Percentiles rank a stretch among this genome's conserved stretches.
phyloP scores from a whole-genome alignment of 345 rosid genomes.

The Theobroma cacao region DNA sequence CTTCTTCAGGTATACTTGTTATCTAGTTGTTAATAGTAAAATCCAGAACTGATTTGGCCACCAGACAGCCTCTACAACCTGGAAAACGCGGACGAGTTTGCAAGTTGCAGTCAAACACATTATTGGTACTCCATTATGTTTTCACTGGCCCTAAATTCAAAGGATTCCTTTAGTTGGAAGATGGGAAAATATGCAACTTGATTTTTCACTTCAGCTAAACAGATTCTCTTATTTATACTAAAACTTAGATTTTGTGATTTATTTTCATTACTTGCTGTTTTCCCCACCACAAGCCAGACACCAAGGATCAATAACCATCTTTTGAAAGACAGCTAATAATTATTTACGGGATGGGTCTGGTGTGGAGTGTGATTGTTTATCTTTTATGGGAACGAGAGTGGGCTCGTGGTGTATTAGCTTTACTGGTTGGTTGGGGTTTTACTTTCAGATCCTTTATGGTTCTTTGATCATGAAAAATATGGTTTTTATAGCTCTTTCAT shows the following conservation, averaged over 20 bases:
- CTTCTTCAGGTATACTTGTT: conserved; percentile 74
- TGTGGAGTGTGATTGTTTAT: background rate
- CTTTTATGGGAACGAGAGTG: background rate
- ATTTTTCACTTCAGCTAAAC: background rate
- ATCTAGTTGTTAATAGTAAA: background rate
- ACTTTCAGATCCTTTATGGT: background rate
- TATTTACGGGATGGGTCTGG: background rate
- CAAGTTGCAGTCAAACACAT: background rate
- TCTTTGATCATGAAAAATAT: background rate
- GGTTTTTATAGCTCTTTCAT: background rate
- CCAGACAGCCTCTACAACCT: background rate
- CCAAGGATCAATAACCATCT: background rate
- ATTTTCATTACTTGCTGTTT: background rate
- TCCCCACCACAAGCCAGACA: background rate
- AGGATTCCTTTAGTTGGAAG: background rate
- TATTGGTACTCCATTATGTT: background rate
- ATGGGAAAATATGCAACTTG: background rate
- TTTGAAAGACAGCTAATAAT: background rate
- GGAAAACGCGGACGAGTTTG: background rate
- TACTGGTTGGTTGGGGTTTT: background rate
- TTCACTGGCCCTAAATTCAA: background rate
- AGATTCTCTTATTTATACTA: background rate
- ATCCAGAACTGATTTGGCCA: background rate
- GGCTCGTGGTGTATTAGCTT: background rate
- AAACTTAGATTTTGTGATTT: background rate